Conservation (phyloP, 2,329 filamentous ascomycete species). For the Colletotrichum chrysophilum region DNA sequence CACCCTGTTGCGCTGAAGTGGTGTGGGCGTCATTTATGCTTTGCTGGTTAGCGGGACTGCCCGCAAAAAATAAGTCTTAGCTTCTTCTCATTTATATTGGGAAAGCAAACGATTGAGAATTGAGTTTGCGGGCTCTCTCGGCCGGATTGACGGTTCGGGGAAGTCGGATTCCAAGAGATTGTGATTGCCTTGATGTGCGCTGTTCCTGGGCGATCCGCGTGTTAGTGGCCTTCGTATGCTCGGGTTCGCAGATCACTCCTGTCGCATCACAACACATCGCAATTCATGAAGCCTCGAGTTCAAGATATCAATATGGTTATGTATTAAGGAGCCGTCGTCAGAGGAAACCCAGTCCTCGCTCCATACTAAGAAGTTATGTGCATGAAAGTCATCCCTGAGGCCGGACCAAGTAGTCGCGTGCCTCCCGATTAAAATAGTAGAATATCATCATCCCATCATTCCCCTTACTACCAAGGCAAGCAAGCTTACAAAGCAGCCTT, state of each 20-base stretch:
- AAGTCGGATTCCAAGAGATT: background rate
- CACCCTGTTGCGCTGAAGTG: background rate
- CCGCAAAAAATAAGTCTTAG: background rate
- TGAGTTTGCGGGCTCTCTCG: background rate
- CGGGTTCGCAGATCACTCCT: background rate
- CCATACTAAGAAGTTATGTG: background rate
- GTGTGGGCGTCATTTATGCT: background rate
- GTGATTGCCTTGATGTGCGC: background rate
- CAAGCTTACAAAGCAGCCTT: constrained; percentile 7
- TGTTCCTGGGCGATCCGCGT: background rate
- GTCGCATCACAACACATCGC: background rate
- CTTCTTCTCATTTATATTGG: background rate
- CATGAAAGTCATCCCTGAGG: constrained; percentile 5
- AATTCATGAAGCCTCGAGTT: background rate
- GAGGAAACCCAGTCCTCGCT: background rate
- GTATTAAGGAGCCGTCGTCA: constrained; percentile 2
- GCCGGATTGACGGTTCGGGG: background rate
- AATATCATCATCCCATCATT: background rate
- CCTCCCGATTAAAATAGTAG: constrained; percentile 8
- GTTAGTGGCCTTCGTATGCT: background rate
- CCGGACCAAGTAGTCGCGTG: background rate
- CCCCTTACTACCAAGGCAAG: background rate
- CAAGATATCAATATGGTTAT: background rate
- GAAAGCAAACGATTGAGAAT: background rate
- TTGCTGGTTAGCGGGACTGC: background rate